These are phyloP conservation scores for Tolypocladium album DNA, from an alignment of 2,329 filamentous ascomycete species.

Conservation along the genomic window DNA sequence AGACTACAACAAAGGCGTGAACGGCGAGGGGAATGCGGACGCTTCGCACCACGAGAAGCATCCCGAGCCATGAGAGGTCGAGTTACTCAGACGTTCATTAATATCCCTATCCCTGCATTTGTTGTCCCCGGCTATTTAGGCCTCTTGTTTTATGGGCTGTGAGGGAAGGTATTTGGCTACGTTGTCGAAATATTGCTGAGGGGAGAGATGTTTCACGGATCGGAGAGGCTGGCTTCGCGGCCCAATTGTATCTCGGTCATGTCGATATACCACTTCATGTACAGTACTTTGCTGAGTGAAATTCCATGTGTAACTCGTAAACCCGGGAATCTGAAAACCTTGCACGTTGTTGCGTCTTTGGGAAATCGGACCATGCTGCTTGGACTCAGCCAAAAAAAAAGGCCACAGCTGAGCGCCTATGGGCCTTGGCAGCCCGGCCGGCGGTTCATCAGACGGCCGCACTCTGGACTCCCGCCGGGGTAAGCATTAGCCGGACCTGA, in stretches of 20 bases:
- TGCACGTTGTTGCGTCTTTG: no score
- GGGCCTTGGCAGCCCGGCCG: background rate
- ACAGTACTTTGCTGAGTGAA: background rate
- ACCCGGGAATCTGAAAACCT: no score
- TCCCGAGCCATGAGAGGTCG: background rate
- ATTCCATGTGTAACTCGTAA: background rate
- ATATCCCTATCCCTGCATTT: background rate
- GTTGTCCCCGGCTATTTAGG: background rate
- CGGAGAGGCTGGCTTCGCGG: background rate
- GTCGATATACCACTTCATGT: background rate
- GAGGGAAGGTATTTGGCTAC: background rate
- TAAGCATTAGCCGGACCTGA: background rate
- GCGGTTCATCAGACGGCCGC: background rate
- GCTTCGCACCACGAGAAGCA: slow-evolving; percentile 5
- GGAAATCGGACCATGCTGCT: background rate
- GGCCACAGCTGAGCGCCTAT: background rate
- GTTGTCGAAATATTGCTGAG: background rate
- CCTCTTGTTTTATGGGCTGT: background rate
- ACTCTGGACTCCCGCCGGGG: background rate
- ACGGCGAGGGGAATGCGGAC: background rate
- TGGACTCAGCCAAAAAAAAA: background rate
- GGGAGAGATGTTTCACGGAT: background rate
- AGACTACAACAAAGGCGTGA: background rate
- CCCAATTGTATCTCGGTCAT: background rate
- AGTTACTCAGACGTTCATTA: background rate